A percentile compares a stretch with the other conserved stretches of the same genome.
Evolutionary conservation across 148 eudicot species (phyloP).

Genomic region (Rhododendron griersonianum): DNA sequence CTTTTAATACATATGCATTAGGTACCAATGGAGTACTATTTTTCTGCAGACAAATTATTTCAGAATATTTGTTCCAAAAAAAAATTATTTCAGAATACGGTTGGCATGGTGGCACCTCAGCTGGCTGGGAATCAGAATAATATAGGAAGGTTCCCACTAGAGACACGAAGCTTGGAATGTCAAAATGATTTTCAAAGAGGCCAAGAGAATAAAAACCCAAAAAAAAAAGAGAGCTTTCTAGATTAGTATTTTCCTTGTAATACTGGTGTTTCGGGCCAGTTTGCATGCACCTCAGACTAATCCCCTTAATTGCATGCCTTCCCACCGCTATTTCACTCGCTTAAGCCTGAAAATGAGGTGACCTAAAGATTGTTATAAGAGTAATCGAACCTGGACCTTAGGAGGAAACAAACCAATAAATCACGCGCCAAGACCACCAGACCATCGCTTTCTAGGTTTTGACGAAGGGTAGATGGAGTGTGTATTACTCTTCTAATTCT

Average conservation of each 20-base stretch:
- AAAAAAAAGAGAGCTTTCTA: background rate
- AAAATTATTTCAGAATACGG: background rate
- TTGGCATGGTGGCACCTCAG: background rate
- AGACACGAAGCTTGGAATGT: background rate
- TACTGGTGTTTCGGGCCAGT: no score
- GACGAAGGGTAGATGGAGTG: background rate
- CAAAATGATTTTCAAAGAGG: background rate
- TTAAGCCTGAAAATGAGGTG: background rate
- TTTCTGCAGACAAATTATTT: background rate
- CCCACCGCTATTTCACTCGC: no score
- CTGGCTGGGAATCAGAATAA: background rate
- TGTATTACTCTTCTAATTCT: background rate
- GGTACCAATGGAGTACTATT: background rate
- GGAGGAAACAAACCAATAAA: no score
- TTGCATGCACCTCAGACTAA: no score
- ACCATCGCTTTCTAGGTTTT: background rate
- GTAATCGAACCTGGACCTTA: no score
- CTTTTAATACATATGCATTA: background rate
- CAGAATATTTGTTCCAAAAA: background rate
- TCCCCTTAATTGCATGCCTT: no score
- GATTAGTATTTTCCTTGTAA: no score
- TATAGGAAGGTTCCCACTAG: background rate
- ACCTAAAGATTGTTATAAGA: no score
- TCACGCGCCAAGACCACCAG: no score
- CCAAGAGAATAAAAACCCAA: background rate